phyloP scores from a whole-genome alignment of 177 flowering plant genomes.

The Vitis hybrid region DNA sequence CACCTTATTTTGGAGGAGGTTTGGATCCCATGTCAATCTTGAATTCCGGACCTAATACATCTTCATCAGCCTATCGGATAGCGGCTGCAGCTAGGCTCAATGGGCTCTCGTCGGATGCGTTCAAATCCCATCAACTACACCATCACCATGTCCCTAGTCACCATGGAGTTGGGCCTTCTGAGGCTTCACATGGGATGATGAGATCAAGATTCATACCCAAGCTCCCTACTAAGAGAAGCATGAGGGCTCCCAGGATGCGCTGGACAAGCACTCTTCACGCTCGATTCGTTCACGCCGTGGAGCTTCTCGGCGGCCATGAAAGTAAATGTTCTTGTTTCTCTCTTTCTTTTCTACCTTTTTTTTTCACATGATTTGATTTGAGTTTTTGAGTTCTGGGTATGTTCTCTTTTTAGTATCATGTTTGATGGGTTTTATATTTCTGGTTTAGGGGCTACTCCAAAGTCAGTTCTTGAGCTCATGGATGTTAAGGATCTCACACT shows the following conservation, averaged over 20 bases:
- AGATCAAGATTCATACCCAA: conserved; percentile 69
- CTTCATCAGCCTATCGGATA: conserved; percentile 26
- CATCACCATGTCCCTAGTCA: conserved; percentile 29
- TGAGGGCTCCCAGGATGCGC: conserved; percentile 91
- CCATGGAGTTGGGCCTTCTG: conserved; percentile 33
- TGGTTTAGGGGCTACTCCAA: conserved; percentile 75
- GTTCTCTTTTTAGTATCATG: not conserved
- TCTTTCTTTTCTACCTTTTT: conserved; percentile 1
- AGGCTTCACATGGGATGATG: conserved; percentile 38
- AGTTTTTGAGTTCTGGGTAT: conserved; percentile 1
- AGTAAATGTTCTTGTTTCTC: conserved; percentile 37
- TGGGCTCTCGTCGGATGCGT: conserved; percentile 34
- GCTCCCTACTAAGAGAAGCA: conserved; percentile 63
- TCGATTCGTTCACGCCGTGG: conserved; percentile 89
- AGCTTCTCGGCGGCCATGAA: conserved; percentile 97
- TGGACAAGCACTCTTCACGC: conserved; percentile 92
- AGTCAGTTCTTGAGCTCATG: conserved; percentile 94
- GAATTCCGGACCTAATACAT: conserved; percentile 27
- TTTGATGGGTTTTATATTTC: conserved; percentile 4
- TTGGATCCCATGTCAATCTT: conserved; percentile 42
- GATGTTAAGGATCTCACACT: conserved; percentile 92
- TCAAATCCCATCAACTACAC: conserved; percentile 35
- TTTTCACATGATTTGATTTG: conserved; percentile 5
- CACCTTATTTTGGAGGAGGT: conserved; percentile 27
- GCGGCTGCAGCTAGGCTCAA: conserved; percentile 31